phyloP scores from a whole-genome alignment of 202 grass and related monocot species.

The Brachypodium distachyon region DNA sequence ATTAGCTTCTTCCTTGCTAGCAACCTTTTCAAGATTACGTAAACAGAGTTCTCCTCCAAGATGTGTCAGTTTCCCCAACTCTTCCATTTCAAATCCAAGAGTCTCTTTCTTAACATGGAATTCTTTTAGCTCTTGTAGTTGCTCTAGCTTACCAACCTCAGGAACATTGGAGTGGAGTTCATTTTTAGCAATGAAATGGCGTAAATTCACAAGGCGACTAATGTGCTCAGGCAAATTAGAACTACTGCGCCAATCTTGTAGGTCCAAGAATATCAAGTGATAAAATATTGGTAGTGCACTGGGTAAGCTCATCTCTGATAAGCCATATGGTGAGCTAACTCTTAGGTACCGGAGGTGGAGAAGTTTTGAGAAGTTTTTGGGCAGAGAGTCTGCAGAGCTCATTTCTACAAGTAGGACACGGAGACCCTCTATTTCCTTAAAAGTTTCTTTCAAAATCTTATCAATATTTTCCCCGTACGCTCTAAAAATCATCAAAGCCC shows the following conservation, averaged over 20 bases:
- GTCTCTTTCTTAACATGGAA: neutral
- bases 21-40: neutral
- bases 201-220: neutral
- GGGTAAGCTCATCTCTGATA: neutral
- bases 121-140: neutral
- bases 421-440: neutral
- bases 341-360: neutral
- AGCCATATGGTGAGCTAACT: neutral
- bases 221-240: neutral
- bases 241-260: rapidly evolving
- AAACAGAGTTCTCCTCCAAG: neutral
- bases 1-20: neutral
- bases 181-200: neutral
- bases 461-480: rapidly evolving
- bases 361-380: neutral
- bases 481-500: conserved; percentile 12
- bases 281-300: neutral
- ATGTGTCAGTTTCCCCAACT: neutral
- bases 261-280: conserved; percentile 8
- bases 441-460: neutral
- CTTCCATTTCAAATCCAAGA: neutral
- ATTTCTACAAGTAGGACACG: neutral
- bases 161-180: neutral
- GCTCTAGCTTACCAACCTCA: neutral
- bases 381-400: neutral